Base-by-base conservation (phyloP, 192 early-diverging fungal species). In the Coemansia sp. region DNA sequence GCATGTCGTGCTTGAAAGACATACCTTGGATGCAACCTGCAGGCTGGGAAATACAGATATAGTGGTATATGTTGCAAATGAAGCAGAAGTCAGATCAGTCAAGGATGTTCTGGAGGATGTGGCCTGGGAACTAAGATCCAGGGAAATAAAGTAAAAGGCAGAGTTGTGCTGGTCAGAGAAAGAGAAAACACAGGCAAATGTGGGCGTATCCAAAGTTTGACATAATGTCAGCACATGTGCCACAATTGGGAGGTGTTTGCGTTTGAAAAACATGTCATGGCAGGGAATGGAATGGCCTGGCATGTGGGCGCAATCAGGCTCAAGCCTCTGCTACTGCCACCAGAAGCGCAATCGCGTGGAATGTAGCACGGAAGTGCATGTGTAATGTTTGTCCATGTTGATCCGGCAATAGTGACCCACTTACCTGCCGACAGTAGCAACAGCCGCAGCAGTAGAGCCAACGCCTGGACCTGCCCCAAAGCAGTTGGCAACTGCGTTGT, bases 191-290 rank as follows among this genome's bases (percentile, higher is more conserved):
- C 32, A 9, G 9, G 32, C 32, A 35, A 35, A 35, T 35, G 32
- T 35, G 32, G 32, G 32, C 32, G 32, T 35, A 35, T 35, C 32
- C 32, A 35, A 35, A 35, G 32, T 35, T 35, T 35, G 32, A 35
- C 32, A 35, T 35, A 35, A 35, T 35, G 32, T 35, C 32, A 35
- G 49, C 22, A 50, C 49, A 50, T 50, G 49, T 50, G 49, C 49
- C 49, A 50, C 49, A 50, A 50, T 50, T 50, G 49, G 22, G 22
- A 50, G 32, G 32, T 35, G 32, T 35, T 35, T 35, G 32, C 32
- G 32, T 35, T 35, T 35, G 32, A 35, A 35, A 35, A 35, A 35
- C 32, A 35, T 35, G 32, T 1, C 32, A 35, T 35, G 32, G 32
- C 32, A 35, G 32, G 32, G 32, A 29, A 35, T 35, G 32, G 32